Base-by-base conservation (phyloP, 2,329 filamentous ascomycete species). In the Sclerotinia minor region DNA sequence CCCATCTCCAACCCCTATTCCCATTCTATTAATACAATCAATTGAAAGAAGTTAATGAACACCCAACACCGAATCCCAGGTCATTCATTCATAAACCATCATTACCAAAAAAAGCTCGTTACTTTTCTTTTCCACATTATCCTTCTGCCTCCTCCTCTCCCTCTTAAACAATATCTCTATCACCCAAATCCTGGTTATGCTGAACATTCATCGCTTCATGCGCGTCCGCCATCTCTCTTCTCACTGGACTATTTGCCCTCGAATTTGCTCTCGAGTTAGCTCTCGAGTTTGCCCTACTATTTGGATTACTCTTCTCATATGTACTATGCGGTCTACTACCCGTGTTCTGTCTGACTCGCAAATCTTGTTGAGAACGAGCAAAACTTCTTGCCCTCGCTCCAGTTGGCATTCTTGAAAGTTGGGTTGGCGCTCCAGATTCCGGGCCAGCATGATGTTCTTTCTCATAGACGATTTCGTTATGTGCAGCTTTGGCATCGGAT, bases 401-500 rank as follows among this genome's bases (percentile, higher is more conserved):
- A 0, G 70, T 71, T 21, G 72, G 67, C 32, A 72, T 69, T 59
- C 68, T 67, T 9, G 72, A 69, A 5, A 69, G 54, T 7, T 45
- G 54, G 19, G 64, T 49, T 21, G n/a, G 54, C 6, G 24, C 47
- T 35, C 7, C 29, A 15, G 44, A 47, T 49, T 13, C 29, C 35
- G 17, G 11, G 1, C 29, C 45, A 3, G 13, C 13, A 11, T 24
- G 44, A 0, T n/a, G n/a, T 61, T 26, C 38, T 35, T 41, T 66
- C 6, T 66, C 44, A 8, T 60, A 29, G 4, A 24, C 5, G 13
- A 60, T 17, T 24, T 61, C 55, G 1, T 19, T 35, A 5, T 41
- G 64, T 19, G 64, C 65, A 9, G 45, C 49, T 35, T 35, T 61
- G 24, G 72, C 71, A 26, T 74, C 70, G 79, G 84, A 84, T 3